Conservation (phyloP, 331 rosid genomes). For the Erythrophleum ivorense region DNA sequence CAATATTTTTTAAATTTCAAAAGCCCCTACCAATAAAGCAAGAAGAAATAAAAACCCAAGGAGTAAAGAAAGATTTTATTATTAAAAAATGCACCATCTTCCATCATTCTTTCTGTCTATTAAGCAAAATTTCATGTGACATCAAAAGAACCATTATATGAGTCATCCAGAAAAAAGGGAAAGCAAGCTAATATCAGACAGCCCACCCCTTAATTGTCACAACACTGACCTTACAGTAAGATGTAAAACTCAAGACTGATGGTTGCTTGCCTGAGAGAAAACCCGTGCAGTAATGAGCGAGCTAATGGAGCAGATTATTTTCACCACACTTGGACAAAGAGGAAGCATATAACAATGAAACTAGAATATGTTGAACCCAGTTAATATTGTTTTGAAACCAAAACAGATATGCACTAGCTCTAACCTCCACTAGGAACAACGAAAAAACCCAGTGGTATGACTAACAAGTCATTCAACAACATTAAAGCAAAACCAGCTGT, state of each 20-base stretch:
- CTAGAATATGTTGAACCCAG: conserved; percentile 41
- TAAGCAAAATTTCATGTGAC: conserved; percentile 29
- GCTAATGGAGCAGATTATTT: conserved; percentile 51
- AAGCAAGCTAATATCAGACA: conserved; percentile 54
- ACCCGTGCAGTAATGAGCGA: conserved; percentile 53
- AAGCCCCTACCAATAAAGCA: conserved; percentile 26
- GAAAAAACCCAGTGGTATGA: conserved; percentile 38
- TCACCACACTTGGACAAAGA: conserved; percentile 48
- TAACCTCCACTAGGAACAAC: conserved; percentile 31
- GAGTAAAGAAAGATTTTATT: conserved; percentile 12
- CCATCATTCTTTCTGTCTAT: conserved; percentile 24
- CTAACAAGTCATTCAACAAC: conserved; percentile 29
- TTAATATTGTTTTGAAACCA: conserved; percentile 32
- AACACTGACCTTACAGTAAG: conserved; percentile 59
- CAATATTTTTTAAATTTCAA: background rate
- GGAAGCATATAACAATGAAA: conserved; percentile 47
- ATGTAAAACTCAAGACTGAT: conserved; percentile 55
- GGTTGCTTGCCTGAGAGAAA: conserved; percentile 60
- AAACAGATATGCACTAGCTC: conserved; percentile 35
- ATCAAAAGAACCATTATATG: conserved; percentile 10
- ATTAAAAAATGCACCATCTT: conserved; percentile 25
- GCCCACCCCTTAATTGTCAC: conserved; percentile 54
- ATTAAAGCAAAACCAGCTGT: conserved; percentile 37
- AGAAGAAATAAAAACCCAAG: conserved; percentile 1
- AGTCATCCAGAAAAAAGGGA: conserved; percentile 43